A percentile compares a stretch with the other conserved stretches of the same genome.
These are phyloP conservation scores for Amorphotheca resinae DNA, from an alignment of 495 filamentous ascomycete species.

Conservation along the genomic window DNA sequence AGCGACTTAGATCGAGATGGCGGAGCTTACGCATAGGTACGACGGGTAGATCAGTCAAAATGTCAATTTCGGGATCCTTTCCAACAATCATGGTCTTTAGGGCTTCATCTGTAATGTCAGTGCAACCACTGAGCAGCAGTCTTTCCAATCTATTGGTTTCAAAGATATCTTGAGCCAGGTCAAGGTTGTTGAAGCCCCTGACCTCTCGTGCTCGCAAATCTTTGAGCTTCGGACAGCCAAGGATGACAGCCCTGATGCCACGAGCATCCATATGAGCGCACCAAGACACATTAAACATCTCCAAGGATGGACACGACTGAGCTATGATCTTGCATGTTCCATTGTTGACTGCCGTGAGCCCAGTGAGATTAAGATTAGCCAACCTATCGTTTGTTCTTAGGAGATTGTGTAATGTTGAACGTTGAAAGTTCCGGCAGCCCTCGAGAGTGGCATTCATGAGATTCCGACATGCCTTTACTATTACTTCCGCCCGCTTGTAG, in stretches of 20 bases:
- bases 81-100: conserved; percentile 65
- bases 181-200: conserved; percentile 58
- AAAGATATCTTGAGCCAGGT: conserved; percentile 61
- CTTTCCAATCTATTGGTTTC: conserved; percentile 68
- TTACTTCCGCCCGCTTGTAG: conserved; percentile 59
- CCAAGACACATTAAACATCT: conserved; percentile 83
- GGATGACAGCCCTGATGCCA: conserved; percentile 62
- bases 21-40: conserved; percentile 69
- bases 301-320: conserved; percentile 65
- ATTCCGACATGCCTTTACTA: conserved; percentile 73
- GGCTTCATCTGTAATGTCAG: conserved; percentile 58
- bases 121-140: conserved; percentile 64
- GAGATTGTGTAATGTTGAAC: conserved; percentile 64
- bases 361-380: conserved; percentile 72
- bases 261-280: conserved; percentile 74
- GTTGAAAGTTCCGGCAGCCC: conserved; percentile 72
- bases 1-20: conserved; percentile 77
- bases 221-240: conserved; percentile 56
- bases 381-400: conserved; percentile 65
- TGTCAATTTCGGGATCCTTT: conserved; percentile 57
- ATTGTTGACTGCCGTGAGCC: conserved; percentile 68
- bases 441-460: conserved; percentile 78
- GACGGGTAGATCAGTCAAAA: conserved; percentile 59
- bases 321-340: conserved; percentile 79
- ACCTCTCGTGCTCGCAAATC: conserved; percentile 80